A percentile compares a stretch with the other conserved stretches of the same genome.
phyloP scores from a whole-genome alignment of 1,284 basidiomycete species.

The Dichomitus squalens region DNA sequence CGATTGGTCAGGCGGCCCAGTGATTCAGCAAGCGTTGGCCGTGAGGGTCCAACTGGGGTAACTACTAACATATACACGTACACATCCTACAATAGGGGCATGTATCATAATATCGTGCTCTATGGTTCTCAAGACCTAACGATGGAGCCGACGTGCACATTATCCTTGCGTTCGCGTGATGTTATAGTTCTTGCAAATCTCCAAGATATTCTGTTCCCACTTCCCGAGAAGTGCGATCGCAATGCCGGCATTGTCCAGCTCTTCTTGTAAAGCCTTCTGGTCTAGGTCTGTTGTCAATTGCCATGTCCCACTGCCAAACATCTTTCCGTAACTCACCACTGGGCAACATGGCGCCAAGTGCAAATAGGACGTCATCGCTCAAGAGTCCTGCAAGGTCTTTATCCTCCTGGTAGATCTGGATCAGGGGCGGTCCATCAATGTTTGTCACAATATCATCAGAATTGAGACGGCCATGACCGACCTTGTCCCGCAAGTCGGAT shows the following conservation, averaged over 20 bases:
- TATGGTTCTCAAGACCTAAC: background rate
- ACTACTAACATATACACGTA: background rate
- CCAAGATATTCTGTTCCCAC: background rate
- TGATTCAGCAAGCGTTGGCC: too few relatives aligned
- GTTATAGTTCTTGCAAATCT: background rate
- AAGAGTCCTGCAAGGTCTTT: slow-evolving; percentile 8
- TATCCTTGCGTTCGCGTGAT: background rate
- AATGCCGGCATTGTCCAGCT: background rate
- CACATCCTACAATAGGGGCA: background rate
- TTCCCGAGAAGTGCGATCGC: background rate
- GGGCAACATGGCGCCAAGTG: slow-evolving; percentile 20
- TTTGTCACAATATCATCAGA: background rate
- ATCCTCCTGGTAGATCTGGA: background rate
- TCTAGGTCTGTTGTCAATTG: background rate
- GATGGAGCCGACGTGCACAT: background rate
- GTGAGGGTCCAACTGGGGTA: too few relatives aligned
- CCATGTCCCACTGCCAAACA: background rate
- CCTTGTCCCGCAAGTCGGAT: slow-evolving; percentile 6
- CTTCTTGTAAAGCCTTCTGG: background rate
- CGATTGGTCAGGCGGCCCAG: background rate
- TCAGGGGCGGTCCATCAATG: background rate
- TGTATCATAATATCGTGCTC: background rate
- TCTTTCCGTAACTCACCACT: slow-evolving; percentile 15
- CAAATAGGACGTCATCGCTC: slow-evolving; percentile 15
- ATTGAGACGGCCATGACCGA: background rate